Percentiles rank a stretch among this genome's conserved stretches.
Conservation (phyloP, 2,329 filamentous ascomycete species). For the Arthrobotrys megalospora region DNA sequence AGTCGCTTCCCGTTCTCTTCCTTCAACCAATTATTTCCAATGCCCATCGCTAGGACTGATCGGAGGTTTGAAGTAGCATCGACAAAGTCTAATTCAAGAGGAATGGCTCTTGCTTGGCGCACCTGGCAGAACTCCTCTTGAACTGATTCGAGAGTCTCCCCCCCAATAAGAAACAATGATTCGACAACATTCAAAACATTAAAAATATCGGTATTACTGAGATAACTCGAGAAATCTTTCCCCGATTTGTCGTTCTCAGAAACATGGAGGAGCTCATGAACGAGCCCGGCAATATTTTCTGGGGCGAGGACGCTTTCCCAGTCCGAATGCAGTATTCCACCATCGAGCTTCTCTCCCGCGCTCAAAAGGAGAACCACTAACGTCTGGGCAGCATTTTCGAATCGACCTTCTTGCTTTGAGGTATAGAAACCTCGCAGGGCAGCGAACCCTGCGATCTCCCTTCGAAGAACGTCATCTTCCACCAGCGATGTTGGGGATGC, state of each 20-base stretch:
- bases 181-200: conserved; percentile 42
- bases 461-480: conserved; percentile 54
- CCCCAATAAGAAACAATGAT: conserved; percentile 47
- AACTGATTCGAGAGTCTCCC: conserved; percentile 48
- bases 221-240: conserved; percentile 22
- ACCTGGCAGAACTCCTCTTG: conserved; percentile 47
- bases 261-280: conserved; percentile 47
- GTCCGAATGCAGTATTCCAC: conserved; percentile 46
- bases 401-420: conserved; percentile 33
- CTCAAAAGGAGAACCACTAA: conserved; percentile 49
- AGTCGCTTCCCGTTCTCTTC: conserved; percentile 45
- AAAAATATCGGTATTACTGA: conserved; percentile 46
- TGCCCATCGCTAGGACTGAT: conserved; percentile 10
- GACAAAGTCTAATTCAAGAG: conserved; percentile 39
- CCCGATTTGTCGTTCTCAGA: background rate
- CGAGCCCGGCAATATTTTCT: conserved; percentile 50
- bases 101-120: conserved; percentile 4
- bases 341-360: conserved; percentile 51
- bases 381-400: conserved; percentile 44
- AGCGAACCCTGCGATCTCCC: conserved; percentile 57
- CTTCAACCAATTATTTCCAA: conserved; percentile 47
- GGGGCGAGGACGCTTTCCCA: conserved; percentile 54
- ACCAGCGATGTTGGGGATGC: conserved; percentile 36
- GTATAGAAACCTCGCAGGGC: conserved; percentile 52
- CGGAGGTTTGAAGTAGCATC: conserved; percentile 46